Base-by-base conservation (phyloP, 257 asterid genomes). In the Cruciata laevipes region DNA sequence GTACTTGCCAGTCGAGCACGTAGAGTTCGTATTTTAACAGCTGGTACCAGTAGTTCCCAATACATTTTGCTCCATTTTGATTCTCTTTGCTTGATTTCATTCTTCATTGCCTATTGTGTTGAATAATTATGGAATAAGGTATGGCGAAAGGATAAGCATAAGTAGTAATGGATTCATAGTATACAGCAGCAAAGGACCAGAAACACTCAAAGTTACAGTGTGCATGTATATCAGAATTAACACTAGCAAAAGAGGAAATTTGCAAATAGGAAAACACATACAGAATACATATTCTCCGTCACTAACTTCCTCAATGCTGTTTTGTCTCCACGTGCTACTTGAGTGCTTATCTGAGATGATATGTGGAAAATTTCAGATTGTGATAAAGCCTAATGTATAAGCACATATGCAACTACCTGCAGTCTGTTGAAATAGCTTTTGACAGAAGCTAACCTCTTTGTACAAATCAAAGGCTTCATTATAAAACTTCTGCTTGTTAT, bases 201-300 rank as follows among this genome's bases (percentile, higher is more conserved):
- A 32, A 66, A 31, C 35, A 17, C 16, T 37, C 23, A 64, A 12
- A 38, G 31, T n/a, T 21, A 11, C 23, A 40, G 6, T 24, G 14
- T 24, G 60, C 57, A 24, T 35, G 21, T 30, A 18, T 16, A 9
- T 17, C 21, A 60, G 42, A 61, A 3, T 31, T 33, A 35, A 52
- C 40, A 35, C 20, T 32, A 61, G 17, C 52, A 61, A 27, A 27
- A 11, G 24, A 53, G 52, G 0, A 53, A 2, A 57, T 52, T 13
- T 42, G 13, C 18, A 21, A 62, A 61, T 58, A 73, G 73, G 67
- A 70, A 49, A 69, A 73, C 69, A 80, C 98, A 75, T 88, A 92
- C 98, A 57, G 98, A 89, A 81, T 84, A 86, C 98, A 92, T 89
- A 61, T 77, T 81, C 78, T 92, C 98, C 8, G 98, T 89, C 66